These are phyloP conservation scores for Candida broadrunensis DNA, from an alignment of 805 yeast species.

Conservation along the genomic window DNA sequence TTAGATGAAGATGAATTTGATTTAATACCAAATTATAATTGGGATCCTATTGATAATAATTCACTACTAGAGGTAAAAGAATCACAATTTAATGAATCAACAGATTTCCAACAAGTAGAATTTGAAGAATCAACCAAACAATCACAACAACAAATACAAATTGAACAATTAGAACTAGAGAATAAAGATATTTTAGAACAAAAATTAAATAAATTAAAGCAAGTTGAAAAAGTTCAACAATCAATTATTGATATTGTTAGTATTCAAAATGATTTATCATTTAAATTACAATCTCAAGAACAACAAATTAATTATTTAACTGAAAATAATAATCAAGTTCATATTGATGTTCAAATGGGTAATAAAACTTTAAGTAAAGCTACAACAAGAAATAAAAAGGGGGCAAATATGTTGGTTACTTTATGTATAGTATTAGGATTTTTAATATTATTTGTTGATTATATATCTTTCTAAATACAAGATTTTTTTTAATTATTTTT, in stretches of 20 bases:
- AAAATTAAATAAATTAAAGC: conserved; percentile 58
- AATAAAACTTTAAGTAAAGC: conserved; percentile 70
- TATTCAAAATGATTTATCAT: conserved; percentile 69
- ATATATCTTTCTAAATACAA: conserved; percentile 17
- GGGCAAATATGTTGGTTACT: conserved; percentile 35
- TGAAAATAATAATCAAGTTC: conserved; percentile 66
- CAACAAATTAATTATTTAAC: conserved; percentile 62
- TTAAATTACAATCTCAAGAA: conserved; percentile 71
- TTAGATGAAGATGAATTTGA: conserved; percentile 30
- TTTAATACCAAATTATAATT: background rate
- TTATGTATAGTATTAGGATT: conserved; percentile 33
- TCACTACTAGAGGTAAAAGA: background rate
- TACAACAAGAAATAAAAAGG: conserved; percentile 54
- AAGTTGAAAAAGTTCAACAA: conserved; percentile 57
- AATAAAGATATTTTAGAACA: conserved; percentile 52
- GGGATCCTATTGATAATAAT: background rate
- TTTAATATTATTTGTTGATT: conserved; percentile 35
- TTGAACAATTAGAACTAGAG: conserved; percentile 56
- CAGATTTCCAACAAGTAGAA: conserved; percentile 4
- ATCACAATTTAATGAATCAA: background rate
- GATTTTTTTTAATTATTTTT: background rate
- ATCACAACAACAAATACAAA: conserved; percentile 43
- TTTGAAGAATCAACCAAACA: conserved; percentile 10
- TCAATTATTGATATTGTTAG: conserved; percentile 72
- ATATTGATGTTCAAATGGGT: conserved; percentile 64